A percentile compares a stretch with the other conserved stretches of the same genome.
Conservation (phyloP, 495 filamentous ascomycete species). For the Annulohypoxylon stygium region DNA sequence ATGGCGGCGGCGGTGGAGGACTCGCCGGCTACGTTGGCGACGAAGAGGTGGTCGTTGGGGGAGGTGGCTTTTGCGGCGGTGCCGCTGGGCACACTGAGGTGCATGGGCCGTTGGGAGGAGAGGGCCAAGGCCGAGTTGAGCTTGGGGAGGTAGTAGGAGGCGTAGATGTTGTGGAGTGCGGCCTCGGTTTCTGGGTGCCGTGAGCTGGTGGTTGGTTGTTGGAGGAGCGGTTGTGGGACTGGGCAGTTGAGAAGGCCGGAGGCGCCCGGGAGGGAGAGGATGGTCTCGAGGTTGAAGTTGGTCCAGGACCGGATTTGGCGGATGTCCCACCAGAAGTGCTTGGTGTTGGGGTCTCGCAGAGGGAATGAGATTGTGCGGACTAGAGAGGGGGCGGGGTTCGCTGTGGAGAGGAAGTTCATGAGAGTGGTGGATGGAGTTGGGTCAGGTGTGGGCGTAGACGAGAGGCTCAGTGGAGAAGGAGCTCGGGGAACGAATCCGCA, state of each 20-base stretch:
- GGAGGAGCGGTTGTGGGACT: conserved; percentile 73
- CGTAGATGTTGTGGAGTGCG: conserved; percentile 76
- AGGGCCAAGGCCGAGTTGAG: conserved; percentile 81
- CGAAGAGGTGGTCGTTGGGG: conserved; percentile 69
- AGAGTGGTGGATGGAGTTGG: conserved; percentile 74
- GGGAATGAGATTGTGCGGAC: conserved; percentile 82
- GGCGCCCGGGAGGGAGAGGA: conserved; percentile 79
- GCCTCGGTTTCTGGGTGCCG: conserved; percentile 80
- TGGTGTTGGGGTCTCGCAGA: conserved; percentile 74
- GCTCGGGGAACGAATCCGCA: conserved; percentile 60
- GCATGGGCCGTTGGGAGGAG: conserved; percentile 71
- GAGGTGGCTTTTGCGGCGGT: conserved; percentile 57
- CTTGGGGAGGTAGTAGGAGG: conserved; percentile 78
- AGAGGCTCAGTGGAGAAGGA: conserved; percentile 64
- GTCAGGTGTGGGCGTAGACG: conserved; percentile 58
- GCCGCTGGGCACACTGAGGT: conserved; percentile 67
- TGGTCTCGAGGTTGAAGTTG: conserved; percentile 77
- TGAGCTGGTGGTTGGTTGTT: conserved; percentile 64
- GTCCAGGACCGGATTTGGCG: conserved; percentile 87
- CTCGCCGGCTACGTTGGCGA: conserved; percentile 70
- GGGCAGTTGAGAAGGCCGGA: conserved; percentile 78
- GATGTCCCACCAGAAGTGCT: conserved; percentile 95
- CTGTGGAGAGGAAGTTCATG: conserved; percentile 79
- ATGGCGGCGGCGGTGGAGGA: conserved; percentile 66
- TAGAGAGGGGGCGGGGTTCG: conserved; percentile 84